Base-by-base conservation (phyloP, 2,329 filamentous ascomycete species). In the Hypoxylon rubiginosum region DNA sequence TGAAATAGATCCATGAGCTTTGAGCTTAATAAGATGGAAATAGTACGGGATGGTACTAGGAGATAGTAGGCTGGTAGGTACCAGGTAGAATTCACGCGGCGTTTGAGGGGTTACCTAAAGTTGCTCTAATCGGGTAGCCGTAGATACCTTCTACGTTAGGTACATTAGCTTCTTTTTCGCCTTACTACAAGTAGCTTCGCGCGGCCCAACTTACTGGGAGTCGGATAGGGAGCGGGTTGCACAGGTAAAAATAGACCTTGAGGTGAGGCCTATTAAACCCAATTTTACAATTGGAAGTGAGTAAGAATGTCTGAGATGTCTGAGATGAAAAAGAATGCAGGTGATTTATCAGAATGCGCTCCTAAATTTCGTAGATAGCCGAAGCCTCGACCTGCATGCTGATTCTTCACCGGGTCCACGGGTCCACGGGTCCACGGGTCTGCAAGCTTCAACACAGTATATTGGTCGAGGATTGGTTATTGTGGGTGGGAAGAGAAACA, bases 331-430 rank as follows among this genome's bases (percentile, higher is more conserved):
- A 19, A 7, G 39, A 19, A 49, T 49, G 46, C 46, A 49, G 46
- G 46, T 17, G 46, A 49, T 49, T 9, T 30, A 49, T 49, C 46
- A 49, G 24, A 49, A 30, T 49, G 24, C 5, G 15, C 26, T 26
- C 46, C 46, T 30, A 26, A n/a, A 49, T 49, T 17, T 49, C 17
- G 24, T 17, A 49, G 46, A 49, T 49, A 49, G 21, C 46, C 21
- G 24, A 30, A 49, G 46, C 46, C 46, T 30, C 26, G 9, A 17
- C 11, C 11, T 49, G 24, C 46, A 49, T 28, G 43, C 17, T 30
- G 46, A 26, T 15, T 15, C 21, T 26, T 48, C 21, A 48, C 43
- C 43, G 11, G 24, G 24, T 21, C 21, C 11, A 5, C 28, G 21
- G 11, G 21, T n/a, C n/a, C n/a, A n/a, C n/a, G n/a, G n/a, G n/a